Base-by-base conservation (phyloP, 345 rosid species). In the Hibiscus tridactylites region DNA sequence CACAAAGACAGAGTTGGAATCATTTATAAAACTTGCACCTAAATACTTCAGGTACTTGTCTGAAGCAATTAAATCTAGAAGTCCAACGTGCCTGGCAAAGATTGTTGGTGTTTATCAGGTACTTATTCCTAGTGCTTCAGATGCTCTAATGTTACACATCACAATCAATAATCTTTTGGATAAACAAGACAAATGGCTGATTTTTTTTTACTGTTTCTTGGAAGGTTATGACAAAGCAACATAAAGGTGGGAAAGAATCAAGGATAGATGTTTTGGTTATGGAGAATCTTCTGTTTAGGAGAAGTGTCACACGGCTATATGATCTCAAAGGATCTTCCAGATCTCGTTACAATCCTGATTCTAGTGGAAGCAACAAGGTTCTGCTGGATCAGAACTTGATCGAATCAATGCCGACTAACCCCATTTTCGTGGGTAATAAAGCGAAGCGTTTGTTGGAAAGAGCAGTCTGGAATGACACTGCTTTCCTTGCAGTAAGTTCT, bases 21-120 rank as follows among this genome's bases (percentile, higher is more conserved):
- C 99, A 5, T 96, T 96, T 78, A 85, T 88, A 71, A 86, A 91
- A 76, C 89, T 92, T 35, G 98, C 94, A 46, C 96, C 97, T 62
- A 89, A 73, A 66, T 96, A 96, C 76, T 96, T 96, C 77, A 89
- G 81, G 78, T 82, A 96, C 71, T 83, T 92, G 58, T 87, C 95
- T 2, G 91, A 91, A 65, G 86, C 99, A 73, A 87, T 96, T 72
- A 76, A 83, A 79, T 76, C 91, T 1, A 77, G 96, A 78, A 85
- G 98, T 65, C 99, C 99, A 64, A 96, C 99, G 6, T 92, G 97
- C 87, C 87, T 96, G 56, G 98, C 98, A 29, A 96, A 96, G 84
- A 88, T 96, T 78, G 79, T 96, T 69, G 99, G 99, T 56, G 88
- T 96, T 68, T 96, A 88, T 84, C 98, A 96, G 98, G 99, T 96